phyloP scores from a whole-genome alignment of 495 filamentous ascomycete species.

The Podospora australis region DNA sequence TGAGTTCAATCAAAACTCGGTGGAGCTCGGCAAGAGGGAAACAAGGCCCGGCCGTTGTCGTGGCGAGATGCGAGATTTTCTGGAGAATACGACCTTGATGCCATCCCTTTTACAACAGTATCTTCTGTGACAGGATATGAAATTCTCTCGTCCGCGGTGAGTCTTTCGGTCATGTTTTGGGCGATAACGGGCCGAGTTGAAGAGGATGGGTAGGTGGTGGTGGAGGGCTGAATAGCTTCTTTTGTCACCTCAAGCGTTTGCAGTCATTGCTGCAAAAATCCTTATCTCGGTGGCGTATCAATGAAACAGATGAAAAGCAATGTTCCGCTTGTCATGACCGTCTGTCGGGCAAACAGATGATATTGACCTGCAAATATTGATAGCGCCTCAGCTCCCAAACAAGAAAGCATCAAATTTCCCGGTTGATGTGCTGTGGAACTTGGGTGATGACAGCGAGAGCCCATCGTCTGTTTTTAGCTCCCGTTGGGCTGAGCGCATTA shows the following conservation, averaged over 20 bases:
- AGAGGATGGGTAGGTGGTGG: not conserved
- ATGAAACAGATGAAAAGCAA: not conserved
- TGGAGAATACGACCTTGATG: slow-evolving; percentile 2
- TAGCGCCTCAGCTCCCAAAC: slow-evolving; percentile 15
- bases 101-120: not conserved
- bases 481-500: slow-evolving; percentile 28
- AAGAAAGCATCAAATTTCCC: slow-evolving; percentile 23
- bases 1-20: slow-evolving; percentile 10
- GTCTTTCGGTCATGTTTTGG: no score
- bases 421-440: slow-evolving; percentile 17
- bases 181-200: slow-evolving; percentile 4
- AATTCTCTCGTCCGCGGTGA: not conserved
- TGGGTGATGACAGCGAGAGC: slow-evolving; percentile 10
- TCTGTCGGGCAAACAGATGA: no score
- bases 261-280: no score
- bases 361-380: slow-evolving; percentile 8
- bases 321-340: not conserved
- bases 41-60: slow-evolving; percentile 4
- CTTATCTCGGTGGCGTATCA: no score
- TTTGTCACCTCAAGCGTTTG: no score
- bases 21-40: slow-evolving; percentile 14
- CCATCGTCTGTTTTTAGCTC: slow-evolving; percentile 25
- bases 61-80: slow-evolving; percentile 11
- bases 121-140: not conserved
- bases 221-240: not conserved